These are phyloP conservation scores for Condylostoma magnum DNA, from an alignment of 169 alveolate species.

Conservation along the genomic window DNA sequence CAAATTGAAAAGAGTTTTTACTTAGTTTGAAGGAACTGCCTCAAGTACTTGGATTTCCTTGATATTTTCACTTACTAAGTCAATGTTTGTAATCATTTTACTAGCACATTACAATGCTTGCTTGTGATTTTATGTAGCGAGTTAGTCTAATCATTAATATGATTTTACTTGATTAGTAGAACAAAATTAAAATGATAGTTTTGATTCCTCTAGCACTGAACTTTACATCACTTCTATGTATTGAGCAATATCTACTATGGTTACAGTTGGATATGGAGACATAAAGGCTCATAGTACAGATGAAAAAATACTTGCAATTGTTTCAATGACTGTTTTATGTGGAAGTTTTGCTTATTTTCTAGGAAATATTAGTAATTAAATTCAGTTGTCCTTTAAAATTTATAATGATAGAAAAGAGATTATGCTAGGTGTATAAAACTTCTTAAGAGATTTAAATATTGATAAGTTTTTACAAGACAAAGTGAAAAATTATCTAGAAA, in stretches of 20 bases:
- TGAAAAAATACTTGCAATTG: conserved; percentile 24
- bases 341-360: conserved; percentile 22
- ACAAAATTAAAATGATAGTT: background rate
- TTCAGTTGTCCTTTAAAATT: background rate
- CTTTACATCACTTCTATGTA: conserved; percentile 46
- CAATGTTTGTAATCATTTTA: too few species aligned
- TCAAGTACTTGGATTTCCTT: too few species aligned
- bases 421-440: background rate
- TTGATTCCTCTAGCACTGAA: background rate
- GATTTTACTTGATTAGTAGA: background rate
- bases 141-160: background rate
- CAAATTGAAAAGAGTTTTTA: background rate
- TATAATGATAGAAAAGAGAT: background rate
- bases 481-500: conserved; percentile 19
- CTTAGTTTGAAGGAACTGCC: too few species aligned
- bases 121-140: conserved; percentile 1
- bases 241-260: conserved; percentile 49
- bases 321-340: background rate
- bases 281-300: conserved; percentile 25
- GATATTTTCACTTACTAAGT: background rate
- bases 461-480: background rate
- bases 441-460: background rate
- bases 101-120: conserved; percentile 19
- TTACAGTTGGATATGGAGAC: conserved; percentile 66
- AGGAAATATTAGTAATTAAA: background rate